phyloP scores from a whole-genome alignment of 768 basidiomycete species.

The Nevesoporus exiguus region DNA sequence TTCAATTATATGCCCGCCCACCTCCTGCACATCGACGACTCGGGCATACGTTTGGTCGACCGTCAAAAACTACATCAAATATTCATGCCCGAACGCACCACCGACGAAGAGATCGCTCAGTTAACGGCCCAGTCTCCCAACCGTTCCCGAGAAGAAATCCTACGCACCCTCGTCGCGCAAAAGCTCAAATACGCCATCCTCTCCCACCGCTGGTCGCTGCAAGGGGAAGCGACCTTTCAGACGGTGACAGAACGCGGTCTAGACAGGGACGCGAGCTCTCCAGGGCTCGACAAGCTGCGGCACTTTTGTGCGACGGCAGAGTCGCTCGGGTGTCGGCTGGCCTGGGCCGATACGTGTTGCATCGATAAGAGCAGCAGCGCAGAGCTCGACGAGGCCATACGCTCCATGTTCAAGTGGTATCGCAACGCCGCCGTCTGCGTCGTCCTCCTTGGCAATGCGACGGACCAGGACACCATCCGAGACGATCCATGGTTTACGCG shows the following conservation, averaged over 20 bases:
- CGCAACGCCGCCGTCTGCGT: slow-evolving; percentile 23
- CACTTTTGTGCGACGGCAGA: slow-evolving; percentile 13
- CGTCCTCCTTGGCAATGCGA: slow-evolving; percentile 12
- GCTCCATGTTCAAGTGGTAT: slow-evolving; percentile 26
- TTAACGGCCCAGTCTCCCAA: not conserved
- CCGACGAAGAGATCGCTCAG: slow-evolving; percentile 6
- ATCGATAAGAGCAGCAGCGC: slow-evolving; percentile 29
- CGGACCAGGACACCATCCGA: not conserved
- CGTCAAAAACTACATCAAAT: slow-evolving; percentile 15
- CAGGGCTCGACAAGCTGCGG: slow-evolving; percentile 14
- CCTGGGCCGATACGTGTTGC: slow-evolving; percentile 28
- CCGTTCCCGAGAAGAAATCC: slow-evolving; percentile 5
- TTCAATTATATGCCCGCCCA: slow-evolving; percentile 17
- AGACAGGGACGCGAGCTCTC: not conserved
- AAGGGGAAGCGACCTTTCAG: slow-evolving; percentile 14
- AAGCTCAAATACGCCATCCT: slow-evolving; percentile 14
- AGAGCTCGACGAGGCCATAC: slow-evolving; percentile 31
- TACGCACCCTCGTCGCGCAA: slow-evolving; percentile 4
- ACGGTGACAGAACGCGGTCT: slow-evolving; percentile 6
- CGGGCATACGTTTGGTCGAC: slow-evolving; percentile 4
- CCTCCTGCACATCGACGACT: slow-evolving; percentile 11
- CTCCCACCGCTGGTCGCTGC: slow-evolving; percentile 13
- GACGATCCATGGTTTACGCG: slow-evolving; percentile 24
- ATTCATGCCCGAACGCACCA: slow-evolving; percentile 8
- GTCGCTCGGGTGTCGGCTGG: slow-evolving; percentile 15